These are phyloP conservation scores for Tolypocladium endophyticum DNA, from an alignment of 2,329 filamentous ascomycete genomes.

Conservation along the genomic window DNA sequence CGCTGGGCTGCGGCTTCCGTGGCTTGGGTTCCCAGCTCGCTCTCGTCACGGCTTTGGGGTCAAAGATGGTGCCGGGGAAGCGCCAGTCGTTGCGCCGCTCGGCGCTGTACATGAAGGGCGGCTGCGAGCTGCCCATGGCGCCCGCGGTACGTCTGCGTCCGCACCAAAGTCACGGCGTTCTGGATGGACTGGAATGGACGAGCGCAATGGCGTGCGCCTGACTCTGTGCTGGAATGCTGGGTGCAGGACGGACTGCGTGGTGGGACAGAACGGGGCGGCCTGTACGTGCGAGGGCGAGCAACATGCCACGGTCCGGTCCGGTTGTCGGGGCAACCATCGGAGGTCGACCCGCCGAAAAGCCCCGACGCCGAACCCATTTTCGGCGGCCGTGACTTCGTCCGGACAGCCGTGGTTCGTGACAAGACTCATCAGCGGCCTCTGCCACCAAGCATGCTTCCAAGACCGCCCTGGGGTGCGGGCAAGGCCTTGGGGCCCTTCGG, in stretches of 20 bases:
- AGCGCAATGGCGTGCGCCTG: background rate
- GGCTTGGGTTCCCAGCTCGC: conserved; percentile 61
- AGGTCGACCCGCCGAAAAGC: background rate
- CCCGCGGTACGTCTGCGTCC: background rate
- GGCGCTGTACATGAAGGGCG: conserved; percentile 63
- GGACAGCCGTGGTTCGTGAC: background rate
- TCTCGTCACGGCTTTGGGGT: conserved; percentile 76
- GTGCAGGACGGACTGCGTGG: background rate
- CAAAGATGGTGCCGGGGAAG: conserved; percentile 52
- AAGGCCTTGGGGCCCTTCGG: background rate
- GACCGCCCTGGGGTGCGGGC: background rate
- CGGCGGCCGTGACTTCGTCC: background rate
- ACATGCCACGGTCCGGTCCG: background rate
- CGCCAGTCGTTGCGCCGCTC: conserved; percentile 39
- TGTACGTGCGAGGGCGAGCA: background rate
- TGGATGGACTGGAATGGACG: background rate
- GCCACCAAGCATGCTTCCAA: background rate
- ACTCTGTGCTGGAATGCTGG: background rate
- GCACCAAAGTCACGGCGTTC: background rate
- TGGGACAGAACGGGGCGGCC: background rate
- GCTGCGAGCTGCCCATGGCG: conserved; percentile 20
- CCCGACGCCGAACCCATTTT: background rate
- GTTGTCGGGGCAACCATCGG: conserved; percentile 1
- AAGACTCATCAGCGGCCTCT: background rate
- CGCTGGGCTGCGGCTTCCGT: conserved; percentile 54